A percentile compares a stretch with the other conserved stretches of the same genome.
phyloP scores from a whole-genome alignment of 345 rosid genomes.

The Jatropha curcas region DNA sequence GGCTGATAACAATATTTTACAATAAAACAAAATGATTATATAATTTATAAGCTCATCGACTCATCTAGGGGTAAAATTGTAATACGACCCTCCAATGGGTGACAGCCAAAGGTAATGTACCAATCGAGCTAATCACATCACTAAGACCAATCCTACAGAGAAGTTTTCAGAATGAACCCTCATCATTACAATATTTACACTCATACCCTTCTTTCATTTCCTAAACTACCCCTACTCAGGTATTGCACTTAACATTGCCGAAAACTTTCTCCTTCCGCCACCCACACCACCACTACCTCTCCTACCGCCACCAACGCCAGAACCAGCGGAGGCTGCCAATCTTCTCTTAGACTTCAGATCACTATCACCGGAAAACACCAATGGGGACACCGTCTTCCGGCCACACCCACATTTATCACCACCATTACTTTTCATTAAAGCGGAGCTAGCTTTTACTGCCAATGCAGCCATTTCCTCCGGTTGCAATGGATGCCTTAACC shows the following conservation, averaged over 20 bases:
- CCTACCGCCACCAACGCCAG: conserved; percentile 26
- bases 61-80: conserved; percentile 49
- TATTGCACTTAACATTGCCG: conserved; percentile 65
- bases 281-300: conserved; percentile 38
- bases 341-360: conserved; percentile 18
- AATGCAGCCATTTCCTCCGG: conserved; percentile 96
- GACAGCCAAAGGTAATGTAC: not conserved
- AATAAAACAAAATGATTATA: not conserved
- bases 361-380: conserved; percentile 27
- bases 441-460: conserved; percentile 96
- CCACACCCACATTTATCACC: conserved; percentile 46
- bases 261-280: conserved; percentile 41
- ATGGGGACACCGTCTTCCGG: conserved; percentile 37
- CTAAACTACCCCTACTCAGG: conserved; percentile 60
- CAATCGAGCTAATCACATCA: not conserved
- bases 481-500: conserved; percentile 62
- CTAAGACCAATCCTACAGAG: not conserved
- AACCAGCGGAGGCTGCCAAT: conserved; percentile 1
- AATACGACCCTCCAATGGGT: conserved; percentile 36
- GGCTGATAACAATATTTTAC: not conserved
- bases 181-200: conserved; percentile 19
- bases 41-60: conserved; percentile 18
- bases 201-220: conserved; percentile 23
- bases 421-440: conserved; percentile 39
- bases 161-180: not conserved